phyloP scores from a whole-genome alignment of 805 yeast species.

The Yarrowia yakushimensis region DNA sequence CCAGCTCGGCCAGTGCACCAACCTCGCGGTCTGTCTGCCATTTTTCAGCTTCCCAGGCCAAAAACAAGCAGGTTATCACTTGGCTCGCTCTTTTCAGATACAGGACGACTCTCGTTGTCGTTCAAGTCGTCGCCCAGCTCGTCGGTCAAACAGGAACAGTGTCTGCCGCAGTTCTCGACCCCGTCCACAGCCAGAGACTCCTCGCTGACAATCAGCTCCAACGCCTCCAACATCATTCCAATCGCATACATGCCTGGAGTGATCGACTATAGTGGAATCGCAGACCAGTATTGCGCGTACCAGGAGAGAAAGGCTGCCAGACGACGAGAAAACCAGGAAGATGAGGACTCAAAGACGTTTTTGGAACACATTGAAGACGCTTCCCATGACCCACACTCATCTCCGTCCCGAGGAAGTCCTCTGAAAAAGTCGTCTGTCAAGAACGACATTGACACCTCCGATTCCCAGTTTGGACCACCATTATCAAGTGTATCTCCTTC shows the following conservation, averaged over 20 bases:
- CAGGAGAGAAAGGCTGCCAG: not conserved
- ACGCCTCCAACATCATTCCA: constrained; percentile 84
- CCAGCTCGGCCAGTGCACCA: not conserved
- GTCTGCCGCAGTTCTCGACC: not conserved
- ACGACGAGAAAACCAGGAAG: not conserved
- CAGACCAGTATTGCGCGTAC: not conserved
- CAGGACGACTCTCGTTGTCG: not conserved
- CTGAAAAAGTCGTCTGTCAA: not conserved
- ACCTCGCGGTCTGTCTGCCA: not conserved
- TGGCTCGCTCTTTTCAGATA: not conserved
- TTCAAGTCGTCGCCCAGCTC: not conserved
- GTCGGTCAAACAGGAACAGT: not conserved
- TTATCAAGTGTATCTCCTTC: not conserved
- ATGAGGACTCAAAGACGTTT: not conserved
- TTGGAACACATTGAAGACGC: not conserved
- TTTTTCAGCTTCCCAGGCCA: not conserved
- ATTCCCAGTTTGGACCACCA: not conserved
- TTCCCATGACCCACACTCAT: not conserved
- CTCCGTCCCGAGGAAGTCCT: not conserved
- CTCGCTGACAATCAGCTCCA: constrained; percentile 41
- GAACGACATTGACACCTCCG: not conserved
- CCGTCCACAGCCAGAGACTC: constrained; percentile 1
- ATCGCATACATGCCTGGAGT: constrained; percentile 95
- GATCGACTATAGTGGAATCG: not conserved
- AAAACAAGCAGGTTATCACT: not conserved